Evolutionary conservation across 2,329 filamentous ascomycete species (phyloP), one percentile per base, ranked within the genome.

Genomic region (Colletotrichum acutatum): DNA sequence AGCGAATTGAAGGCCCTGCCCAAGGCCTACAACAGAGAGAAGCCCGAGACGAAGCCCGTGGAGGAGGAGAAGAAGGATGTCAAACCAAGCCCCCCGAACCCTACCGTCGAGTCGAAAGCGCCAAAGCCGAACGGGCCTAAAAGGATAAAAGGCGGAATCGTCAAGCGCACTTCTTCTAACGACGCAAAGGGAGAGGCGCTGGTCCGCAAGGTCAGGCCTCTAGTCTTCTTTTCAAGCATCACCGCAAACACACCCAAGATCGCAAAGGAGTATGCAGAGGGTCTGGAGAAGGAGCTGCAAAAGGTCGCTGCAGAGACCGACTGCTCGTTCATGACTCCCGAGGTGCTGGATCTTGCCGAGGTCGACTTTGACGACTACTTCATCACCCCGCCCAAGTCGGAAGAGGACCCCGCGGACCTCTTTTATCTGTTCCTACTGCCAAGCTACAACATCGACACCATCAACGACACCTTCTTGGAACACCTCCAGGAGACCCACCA

Each of bases 291-390:
- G 76, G 77, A 89, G 19, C 86, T 94, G 22, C 83, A 88, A 8
- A 82, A 84, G 16, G 83, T 93, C 12, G 78, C 82, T 19, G 57
- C 76, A 4, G 79, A 81, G 19, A 79, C 81, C 0, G 78, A 78
- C 4, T 82, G 81, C 32, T 78, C 78, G 6, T 89, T 89, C 75
- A 79, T 87, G 0, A 84, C 89, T 49, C 91, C 94, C 1, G 86
- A 93, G 78, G 82, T 95, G 12, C 86, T 93, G 70, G 95, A 98
- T 78, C 84, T 98, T 30, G 92, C 95, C 2, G 92, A 98, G 74
- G 89, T 97, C 66, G 96, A 98, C 78, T 94, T 96, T 77, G 96
- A 99, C 78, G 95, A 98, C 79, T 98, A 93, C 82, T 98, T 98
- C 79, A 91, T 97, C 71, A 89, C 88, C 2, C 90, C 91, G 0